Evolutionary conservation across 805 yeast genomes (phyloP).

Genomic region (Cyberlindnera maclurae): DNA sequence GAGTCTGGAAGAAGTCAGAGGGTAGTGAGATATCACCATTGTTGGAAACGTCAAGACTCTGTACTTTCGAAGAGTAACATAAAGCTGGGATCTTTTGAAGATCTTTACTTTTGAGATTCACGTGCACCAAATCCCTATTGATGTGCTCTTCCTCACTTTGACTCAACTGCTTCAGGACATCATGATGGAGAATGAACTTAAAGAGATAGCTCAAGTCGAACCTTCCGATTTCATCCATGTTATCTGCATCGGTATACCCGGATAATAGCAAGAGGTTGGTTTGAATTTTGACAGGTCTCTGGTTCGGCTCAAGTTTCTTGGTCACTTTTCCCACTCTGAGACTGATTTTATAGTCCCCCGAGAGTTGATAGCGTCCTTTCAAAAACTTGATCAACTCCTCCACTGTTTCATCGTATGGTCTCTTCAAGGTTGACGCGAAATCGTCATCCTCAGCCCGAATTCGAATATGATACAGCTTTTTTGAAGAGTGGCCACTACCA

Average conservation of each 20-base stretch:
- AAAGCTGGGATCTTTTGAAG: slow-evolving; percentile 80
- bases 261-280: slow-evolving; percentile 61
- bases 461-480: slow-evolving; percentile 43
- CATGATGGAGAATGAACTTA: slow-evolving; percentile 66
- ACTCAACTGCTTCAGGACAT: slow-evolving; percentile 51
- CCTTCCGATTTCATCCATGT: slow-evolving; percentile 69
- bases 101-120: slow-evolving; percentile 64
- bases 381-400: slow-evolving; percentile 64
- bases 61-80: slow-evolving; percentile 75
- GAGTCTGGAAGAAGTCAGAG: slow-evolving; percentile 70
- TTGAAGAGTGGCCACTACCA: slow-evolving; percentile 21
- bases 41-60: slow-evolving; percentile 72
- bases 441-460: slow-evolving; percentile 81
- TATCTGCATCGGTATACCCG: slow-evolving; percentile 77
- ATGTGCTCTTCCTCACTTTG: slow-evolving; percentile 66
- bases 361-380: slow-evolving; percentile 67
- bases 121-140: slow-evolving; percentile 61
- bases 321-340: slow-evolving; percentile 70
- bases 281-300: slow-evolving; percentile 73
- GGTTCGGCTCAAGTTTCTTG: slow-evolving; percentile 63
- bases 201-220: slow-evolving; percentile 79
- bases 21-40: slow-evolving; percentile 85
- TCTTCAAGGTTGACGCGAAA: slow-evolving; percentile 71
- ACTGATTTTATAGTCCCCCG: slow-evolving; percentile 69
- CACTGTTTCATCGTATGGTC: slow-evolving; percentile 72